These are phyloP conservation scores for bread wheat (Triticum aestivum) DNA, from an alignment of 176 grass and related monocot genomes.

Conservation along the genomic window IWGSC_CS_RefSeq_v2.1 NC_057808.1:546769461-546769960, in stretches of 20 bases:
- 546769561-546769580: not conserved
- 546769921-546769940: not conserved
- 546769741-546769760: not conserved
- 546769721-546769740: not conserved
- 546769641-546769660: not conserved
- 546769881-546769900: not conserved
- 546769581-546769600: not conserved
- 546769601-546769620: not conserved
- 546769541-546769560: not conserved
- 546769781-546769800: conserved; percentile 3
- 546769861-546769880: not conserved
- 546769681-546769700: not conserved
- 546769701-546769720: not conserved
- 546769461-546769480: no score
- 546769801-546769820: not conserved
- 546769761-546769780: not conserved
- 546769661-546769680: not conserved
- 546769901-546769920: not conserved
- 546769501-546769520: not conserved
- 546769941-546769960: not conserved
- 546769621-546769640: not conserved
- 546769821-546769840: not conserved
- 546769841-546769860: not conserved
- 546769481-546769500: not conserved
- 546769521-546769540: not conserved